Percentiles rank a stretch among this genome's conserved stretches.
These are phyloP conservation scores for Calocera viscosa DNA, from an alignment of 768 basidiomycete genomes.

Conservation along the genomic window DNA sequence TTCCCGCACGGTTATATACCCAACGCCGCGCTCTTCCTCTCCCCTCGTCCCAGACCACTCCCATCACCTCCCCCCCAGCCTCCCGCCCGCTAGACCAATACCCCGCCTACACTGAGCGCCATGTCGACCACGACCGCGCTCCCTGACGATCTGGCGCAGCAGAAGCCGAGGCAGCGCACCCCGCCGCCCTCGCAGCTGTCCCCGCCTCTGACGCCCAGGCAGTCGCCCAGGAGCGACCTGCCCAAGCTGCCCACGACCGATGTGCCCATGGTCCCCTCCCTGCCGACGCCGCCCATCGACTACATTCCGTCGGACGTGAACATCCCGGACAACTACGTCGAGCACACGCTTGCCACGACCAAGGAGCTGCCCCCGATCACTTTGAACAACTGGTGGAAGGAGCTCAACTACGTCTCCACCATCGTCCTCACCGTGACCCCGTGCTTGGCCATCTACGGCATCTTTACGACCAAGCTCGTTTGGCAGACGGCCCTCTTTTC, in stretches of 20 bases:
- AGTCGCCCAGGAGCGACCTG: background rate
- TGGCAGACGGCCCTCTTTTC: constrained; percentile 68
- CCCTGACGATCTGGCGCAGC: background rate
- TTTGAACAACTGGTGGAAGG: constrained; percentile 43
- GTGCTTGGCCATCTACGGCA: constrained; percentile 57
- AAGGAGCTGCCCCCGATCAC: constrained; percentile 57
- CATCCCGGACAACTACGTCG: constrained; percentile 74
- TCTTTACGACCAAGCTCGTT: constrained; percentile 43
- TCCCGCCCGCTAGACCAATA: background rate
- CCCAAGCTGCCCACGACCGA: background rate
- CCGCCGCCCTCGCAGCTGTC: constrained; percentile 5
- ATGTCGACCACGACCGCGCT: background rate
- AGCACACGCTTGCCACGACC: constrained; percentile 54
- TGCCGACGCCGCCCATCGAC: constrained; percentile 4
- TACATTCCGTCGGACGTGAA: constrained; percentile 24
- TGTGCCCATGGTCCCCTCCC: background rate
- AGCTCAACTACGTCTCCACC: constrained; percentile 69
- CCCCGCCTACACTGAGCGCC: background rate
- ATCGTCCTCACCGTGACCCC: constrained; percentile 63
- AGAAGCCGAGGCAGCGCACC: constrained; percentile 7
- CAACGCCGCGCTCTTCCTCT: background rate
- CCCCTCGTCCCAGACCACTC: constrained; percentile 6
- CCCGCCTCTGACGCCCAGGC: constrained; percentile 4
- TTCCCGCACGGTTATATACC: background rate
- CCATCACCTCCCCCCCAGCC: background rate